Base-by-base conservation (phyloP, 129 eudicot genomes). In the Chrysanthemum seticuspe region DNA sequence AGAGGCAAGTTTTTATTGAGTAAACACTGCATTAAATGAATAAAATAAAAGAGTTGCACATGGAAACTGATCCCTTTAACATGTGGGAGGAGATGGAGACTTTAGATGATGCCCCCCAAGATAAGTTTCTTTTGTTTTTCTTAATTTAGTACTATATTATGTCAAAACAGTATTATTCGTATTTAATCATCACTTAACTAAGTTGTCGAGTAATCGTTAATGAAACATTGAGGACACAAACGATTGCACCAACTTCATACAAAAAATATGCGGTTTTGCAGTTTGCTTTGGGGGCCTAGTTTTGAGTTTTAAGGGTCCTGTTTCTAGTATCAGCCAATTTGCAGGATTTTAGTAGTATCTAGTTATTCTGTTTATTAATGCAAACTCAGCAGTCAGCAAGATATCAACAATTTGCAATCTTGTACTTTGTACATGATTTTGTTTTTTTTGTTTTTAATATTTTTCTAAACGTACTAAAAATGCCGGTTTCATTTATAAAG, bases 41-140 rank as follows among this genome's bases (percentile, higher is more conserved):
- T 78, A 78, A 78, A 71, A 54, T 78, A 78, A 49, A 58, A 31
- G 62, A 79, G 74, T 11, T 54, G 85, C 88, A 84, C 88, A 84
- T 84, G 88, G 88, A 55, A 63, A 74, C 80, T 81, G 88, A 80
- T 77, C 88, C 81, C 80, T 67, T 76, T 49, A 80, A 84, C 85
- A 81, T 84, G 88, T 80, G 82, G 74, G 67, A 40, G 71, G 21
- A 73, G 83, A 74, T 68, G 77, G 77, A 25, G 77, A 78, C 77
- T 71, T 78, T 80, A 53, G 72, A 62, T 74, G 76, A 74, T 69
- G 71, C 79, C 75, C 74, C 64, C 21, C 58, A 36, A 13, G 51
- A 31, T 67, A 79, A 56, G 16, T 47, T 70, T 64, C 72, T 78
- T 77, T 77, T 68, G 51, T 57, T 31, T 62, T 62, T 19, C 76